These are phyloP conservation scores for Penicillium sumatraense DNA, from an alignment of 2,329 filamentous ascomycete species.

Conservation along the genomic window DNA sequence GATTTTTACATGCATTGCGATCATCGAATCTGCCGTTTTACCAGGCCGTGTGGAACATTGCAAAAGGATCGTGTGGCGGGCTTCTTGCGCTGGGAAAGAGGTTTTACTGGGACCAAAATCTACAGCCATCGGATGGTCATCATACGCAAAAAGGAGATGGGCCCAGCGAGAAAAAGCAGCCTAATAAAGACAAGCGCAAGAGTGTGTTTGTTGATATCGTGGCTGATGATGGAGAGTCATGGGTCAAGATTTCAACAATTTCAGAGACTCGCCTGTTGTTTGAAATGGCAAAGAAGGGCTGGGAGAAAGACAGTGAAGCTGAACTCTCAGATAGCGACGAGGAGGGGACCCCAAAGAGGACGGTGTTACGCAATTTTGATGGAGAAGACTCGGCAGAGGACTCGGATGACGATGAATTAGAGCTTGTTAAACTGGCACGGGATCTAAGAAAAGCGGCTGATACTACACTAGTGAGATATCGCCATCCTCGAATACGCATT, in stretches of 20 bases:
- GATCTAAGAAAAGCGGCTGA: constrained; percentile 63
- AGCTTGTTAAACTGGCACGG: constrained; percentile 64
- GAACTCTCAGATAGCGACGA: constrained; percentile 43
- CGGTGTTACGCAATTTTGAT: constrained; percentile 32
- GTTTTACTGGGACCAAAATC: constrained; percentile 52
- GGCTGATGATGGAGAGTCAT: constrained; percentile 64
- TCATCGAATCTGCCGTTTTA: constrained; percentile 71
- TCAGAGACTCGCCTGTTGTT: constrained; percentile 67
- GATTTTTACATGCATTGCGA: constrained; percentile 60
- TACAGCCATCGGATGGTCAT: constrained; percentile 4
- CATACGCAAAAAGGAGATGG: constrained; percentile 10
- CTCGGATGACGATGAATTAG: constrained; percentile 60
- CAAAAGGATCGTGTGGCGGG: constrained; percentile 59
- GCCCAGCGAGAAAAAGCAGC: constrained; percentile 19
- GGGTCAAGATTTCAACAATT: constrained; percentile 71
- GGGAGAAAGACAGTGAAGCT: constrained; percentile 56
- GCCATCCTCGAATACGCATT: constrained; percentile 62
- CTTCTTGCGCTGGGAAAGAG: constrained; percentile 63
- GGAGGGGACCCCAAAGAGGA: constrained; percentile 19
- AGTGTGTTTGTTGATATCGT: constrained; percentile 68
- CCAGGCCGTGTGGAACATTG: constrained; percentile 65
- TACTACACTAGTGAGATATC: constrained; percentile 62
- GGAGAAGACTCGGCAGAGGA: constrained; percentile 42
- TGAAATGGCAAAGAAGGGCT: constrained; percentile 71
- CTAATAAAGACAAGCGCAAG: constrained; percentile 50